Percentiles rank a stretch among this genome's conserved stretches.
Conservation (phyloP, 164 flowering plant species). For the Litsea cubeba region DNA sequence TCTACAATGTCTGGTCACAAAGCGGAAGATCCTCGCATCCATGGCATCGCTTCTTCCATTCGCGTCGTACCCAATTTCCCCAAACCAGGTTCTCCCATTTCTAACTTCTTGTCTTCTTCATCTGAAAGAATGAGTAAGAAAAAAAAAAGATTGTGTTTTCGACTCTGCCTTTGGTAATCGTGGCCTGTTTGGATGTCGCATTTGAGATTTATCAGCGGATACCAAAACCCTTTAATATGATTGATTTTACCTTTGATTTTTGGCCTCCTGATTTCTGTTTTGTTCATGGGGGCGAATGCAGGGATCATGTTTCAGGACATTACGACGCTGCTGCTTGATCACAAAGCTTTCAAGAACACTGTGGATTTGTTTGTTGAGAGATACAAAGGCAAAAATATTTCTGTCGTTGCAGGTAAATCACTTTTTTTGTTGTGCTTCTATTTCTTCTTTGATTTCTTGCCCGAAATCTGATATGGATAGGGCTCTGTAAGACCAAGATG, state of each 20-base stretch:
- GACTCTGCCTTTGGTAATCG: not conserved
- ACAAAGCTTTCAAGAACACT: constrained; percentile 77
- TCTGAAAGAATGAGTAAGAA: not conserved
- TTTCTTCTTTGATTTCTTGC: constrained; percentile 5
- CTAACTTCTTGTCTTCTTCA: not conserved
- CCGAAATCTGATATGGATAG: not conserved
- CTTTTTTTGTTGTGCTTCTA: too few species aligned
- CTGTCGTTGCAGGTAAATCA: constrained; percentile 73
- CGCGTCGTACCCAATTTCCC: constrained; percentile 90
- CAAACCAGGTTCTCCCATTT: constrained; percentile 47
- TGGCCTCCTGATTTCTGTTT: not conserved
- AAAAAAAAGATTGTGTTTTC: too few species aligned
- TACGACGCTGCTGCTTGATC: constrained; percentile 78
- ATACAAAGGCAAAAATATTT: constrained; percentile 64
- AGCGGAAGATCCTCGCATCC: constrained; percentile 64
- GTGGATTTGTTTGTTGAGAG: constrained; percentile 86
- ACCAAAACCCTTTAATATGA: too few species aligned
- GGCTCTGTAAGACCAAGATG: too few species aligned
- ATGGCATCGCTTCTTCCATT: constrained; percentile 59
- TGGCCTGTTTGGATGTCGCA: not conserved
- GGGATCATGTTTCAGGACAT: constrained; percentile 96
- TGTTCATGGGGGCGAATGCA: constrained; percentile 15
- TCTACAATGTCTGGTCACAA: constrained; percentile 58
- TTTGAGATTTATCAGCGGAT: not conserved
- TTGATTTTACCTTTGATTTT: not conserved